Conservation (phyloP, 495 filamentous ascomycete genomes). For the Neurospora sp. region DNA sequence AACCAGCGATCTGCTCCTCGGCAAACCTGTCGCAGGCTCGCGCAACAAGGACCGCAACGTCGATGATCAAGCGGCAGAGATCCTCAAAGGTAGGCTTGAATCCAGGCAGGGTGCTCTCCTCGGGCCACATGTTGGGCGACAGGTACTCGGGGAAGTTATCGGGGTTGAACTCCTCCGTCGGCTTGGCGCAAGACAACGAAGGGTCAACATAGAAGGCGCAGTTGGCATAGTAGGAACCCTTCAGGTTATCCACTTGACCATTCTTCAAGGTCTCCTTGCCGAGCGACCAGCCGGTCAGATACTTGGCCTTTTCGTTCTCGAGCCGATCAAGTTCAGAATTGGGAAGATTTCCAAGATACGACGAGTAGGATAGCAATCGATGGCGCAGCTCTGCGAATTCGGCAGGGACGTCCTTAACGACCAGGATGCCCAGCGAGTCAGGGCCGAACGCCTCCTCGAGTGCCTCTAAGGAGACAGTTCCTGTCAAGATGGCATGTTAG, state of each 20-base stretch:
- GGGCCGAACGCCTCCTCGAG: constrained; percentile 86
- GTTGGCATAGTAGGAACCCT: constrained; percentile 96
- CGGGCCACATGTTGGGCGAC: constrained; percentile 76
- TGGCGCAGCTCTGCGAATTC: constrained; percentile 59
- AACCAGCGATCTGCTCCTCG: constrained; percentile 60
- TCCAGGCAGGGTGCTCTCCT: constrained; percentile 50
- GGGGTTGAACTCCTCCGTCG: constrained; percentile 45
- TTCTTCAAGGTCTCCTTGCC: constrained; percentile 91
- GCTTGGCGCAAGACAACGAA: constrained; percentile 45
- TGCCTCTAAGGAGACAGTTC: constrained; percentile 58
- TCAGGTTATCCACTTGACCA: constrained; percentile 81
- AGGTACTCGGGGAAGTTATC: constrained; percentile 51
- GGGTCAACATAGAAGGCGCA: constrained; percentile 82
- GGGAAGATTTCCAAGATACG: constrained; percentile 78
- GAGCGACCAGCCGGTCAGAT: constrained; percentile 64
- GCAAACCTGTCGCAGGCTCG: constrained; percentile 81
- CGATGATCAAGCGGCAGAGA: constrained; percentile 77
- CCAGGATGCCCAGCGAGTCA: constrained; percentile 79
- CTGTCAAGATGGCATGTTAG: constrained; percentile 16
- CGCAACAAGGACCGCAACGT: constrained; percentile 79
- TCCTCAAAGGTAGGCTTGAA: constrained; percentile 64
- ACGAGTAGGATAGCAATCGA: constrained; percentile 73
- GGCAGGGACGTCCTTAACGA: constrained; percentile 72
- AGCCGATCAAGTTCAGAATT: constrained; percentile 60
- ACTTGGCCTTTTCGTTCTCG: constrained; percentile 53